Conservation (phyloP, 192 early-diverging fungal genomes). For the Haplosporangium gracile region DNA sequence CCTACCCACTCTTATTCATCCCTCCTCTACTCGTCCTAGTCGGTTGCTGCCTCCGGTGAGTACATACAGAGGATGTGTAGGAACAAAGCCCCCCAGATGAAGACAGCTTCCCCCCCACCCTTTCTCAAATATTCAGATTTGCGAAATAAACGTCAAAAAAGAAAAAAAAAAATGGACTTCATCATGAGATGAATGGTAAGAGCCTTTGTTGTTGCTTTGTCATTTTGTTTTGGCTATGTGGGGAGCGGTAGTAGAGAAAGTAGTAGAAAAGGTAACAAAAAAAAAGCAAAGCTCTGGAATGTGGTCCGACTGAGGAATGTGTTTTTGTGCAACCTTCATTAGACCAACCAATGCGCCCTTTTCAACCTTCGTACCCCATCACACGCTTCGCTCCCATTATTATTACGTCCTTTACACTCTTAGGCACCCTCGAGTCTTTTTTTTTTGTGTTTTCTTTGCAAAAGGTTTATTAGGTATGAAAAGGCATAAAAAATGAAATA, state of each 20-base stretch:
- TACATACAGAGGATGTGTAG: not conserved
- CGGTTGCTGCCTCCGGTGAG: not conserved
- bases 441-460: not conserved
- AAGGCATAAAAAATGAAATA: not conserved
- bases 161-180: not conserved
- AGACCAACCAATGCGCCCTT: no score
- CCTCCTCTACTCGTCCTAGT: not conserved
- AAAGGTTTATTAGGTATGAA: conserved; percentile 10
- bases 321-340: not conserved
- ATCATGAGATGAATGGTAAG: no score
- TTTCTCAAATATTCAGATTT: not conserved
- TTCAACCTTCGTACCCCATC: no score
- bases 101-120: not conserved
- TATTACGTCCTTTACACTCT: no score
- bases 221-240: not conserved
- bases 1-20: not conserved
- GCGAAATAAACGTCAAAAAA: conserved; percentile 3
- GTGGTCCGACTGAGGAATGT: not conserved
- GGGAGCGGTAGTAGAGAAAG: not conserved
- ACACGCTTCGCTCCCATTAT: no score
- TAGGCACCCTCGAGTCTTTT: no score
- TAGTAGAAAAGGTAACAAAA: not conserved
- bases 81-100: not conserved
- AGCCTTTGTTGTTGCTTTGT: not conserved
- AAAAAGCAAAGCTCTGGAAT: not conserved